phyloP scores from a whole-genome alignment of 805 yeast genomes.

The Candida ovalis region DNA sequence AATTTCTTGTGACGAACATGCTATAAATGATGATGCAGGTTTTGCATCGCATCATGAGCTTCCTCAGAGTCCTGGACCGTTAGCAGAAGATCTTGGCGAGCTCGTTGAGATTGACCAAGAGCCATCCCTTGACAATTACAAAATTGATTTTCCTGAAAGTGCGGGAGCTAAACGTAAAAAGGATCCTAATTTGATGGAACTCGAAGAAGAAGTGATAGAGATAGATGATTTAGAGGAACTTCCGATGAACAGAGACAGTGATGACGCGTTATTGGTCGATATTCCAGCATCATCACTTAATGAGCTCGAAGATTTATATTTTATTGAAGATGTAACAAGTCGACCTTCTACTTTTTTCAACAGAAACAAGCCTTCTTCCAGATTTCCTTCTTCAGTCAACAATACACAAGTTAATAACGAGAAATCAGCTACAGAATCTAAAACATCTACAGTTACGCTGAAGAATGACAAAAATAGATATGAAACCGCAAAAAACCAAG shows the following conservation, averaged over 20 bases:
- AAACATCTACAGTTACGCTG: too few relatives aligned
- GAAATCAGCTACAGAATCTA: background rate
- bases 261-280: slow-evolving; percentile 25
- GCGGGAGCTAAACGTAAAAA: background rate
- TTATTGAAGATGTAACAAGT: slow-evolving; percentile 23
- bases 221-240: slow-evolving; percentile 24
- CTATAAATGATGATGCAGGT: background rate
- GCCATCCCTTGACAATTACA: too few relatives aligned
- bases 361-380: slow-evolving; percentile 15
- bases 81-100: background rate
- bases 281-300: slow-evolving; percentile 39
- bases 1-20: background rate
- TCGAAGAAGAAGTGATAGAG: slow-evolving; percentile 23
- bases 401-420: background rate
- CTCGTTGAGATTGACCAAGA: background rate
- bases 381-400: slow-evolving; percentile 6
- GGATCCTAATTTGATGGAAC: slow-evolving; percentile 1
- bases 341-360: slow-evolving; percentile 27
- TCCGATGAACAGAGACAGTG: background rate
- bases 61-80: background rate
- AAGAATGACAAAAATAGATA: background rate
- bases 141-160: too few relatives aligned
- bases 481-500: too few relatives aligned
- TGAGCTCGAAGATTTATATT: slow-evolving; percentile 22
- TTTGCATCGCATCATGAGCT: background rate